Conservation (phyloP, 169 alveolate genomes). For the Babesia bigemina region DNA sequence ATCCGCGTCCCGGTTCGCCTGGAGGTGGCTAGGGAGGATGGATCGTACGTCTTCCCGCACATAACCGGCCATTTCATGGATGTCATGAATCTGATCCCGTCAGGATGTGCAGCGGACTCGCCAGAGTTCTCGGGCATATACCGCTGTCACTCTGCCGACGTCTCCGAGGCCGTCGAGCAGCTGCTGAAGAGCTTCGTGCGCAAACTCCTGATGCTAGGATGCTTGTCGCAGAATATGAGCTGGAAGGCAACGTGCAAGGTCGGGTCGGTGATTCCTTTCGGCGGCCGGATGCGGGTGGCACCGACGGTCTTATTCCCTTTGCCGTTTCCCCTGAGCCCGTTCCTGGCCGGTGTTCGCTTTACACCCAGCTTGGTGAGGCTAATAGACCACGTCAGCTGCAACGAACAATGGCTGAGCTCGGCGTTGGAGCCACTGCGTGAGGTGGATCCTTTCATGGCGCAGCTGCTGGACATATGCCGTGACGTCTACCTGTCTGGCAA, state of each 20-base stretch:
- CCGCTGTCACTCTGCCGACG: neutral
- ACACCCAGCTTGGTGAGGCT: slow-evolving; percentile 28
- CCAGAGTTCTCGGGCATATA: slow-evolving; percentile 1
- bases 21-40: slow-evolving; percentile 3
- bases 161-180: slow-evolving; percentile 16
- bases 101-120: neutral
- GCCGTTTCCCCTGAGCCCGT: slow-evolving; percentile 46
- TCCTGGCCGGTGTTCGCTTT: neutral
- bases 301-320: slow-evolving; percentile 43
- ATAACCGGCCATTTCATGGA: slow-evolving; percentile 8
- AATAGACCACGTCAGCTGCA: slow-evolving; percentile 39
- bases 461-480: slow-evolving; percentile 34
- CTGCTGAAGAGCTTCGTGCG: slow-evolving; percentile 18
- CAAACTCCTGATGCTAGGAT: slow-evolving; percentile 12
- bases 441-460: slow-evolving; percentile 45
- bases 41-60: slow-evolving; percentile 2
- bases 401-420: slow-evolving; percentile 24
- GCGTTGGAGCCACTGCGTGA: slow-evolving; percentile 18
- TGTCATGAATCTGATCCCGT: neutral
- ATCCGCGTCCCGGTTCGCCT: slow-evolving; percentile 7
- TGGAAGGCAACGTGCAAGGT: neutral
- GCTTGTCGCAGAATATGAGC: slow-evolving; percentile 8
- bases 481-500: slow-evolving; percentile 61
- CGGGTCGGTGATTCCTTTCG: slow-evolving; percentile 25
- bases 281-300: slow-evolving; percentile 18